A percentile compares a stretch with the other conserved stretches of the same genome.
Conservation (phyloP, 2,329 filamentous ascomycete genomes). For the Keithomyces neogunnii region DNA sequence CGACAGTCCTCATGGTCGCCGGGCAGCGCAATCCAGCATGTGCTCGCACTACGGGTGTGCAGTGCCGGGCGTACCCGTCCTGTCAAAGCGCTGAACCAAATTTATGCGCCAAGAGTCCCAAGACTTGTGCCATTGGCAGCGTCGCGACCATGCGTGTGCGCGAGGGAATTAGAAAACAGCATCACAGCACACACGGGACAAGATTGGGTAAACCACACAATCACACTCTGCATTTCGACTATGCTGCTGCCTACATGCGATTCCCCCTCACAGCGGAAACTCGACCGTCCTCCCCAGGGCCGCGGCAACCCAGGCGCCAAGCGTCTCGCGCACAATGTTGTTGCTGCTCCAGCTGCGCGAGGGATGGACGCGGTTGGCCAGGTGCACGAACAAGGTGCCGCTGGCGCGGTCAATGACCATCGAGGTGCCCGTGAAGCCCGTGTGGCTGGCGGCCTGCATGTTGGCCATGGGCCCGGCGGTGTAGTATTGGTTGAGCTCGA, state of each 20-base stretch:
- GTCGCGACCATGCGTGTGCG: no score
- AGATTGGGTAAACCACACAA: no score
- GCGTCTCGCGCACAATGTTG: conserved; percentile 15
- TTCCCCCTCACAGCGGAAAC: conserved; percentile 5
- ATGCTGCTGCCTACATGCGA: background rate
- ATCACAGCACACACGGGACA: no score
- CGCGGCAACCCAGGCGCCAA: conserved; percentile 11
- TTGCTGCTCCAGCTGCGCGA: conserved; percentile 17
- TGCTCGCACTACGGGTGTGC: no score
- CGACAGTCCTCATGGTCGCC: no score
- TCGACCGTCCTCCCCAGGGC: conserved; percentile 10
- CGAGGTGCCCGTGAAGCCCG: conserved; percentile 9
- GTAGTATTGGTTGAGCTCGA: conserved; percentile 5
- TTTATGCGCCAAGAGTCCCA: no score
- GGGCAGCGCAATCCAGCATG: no score
- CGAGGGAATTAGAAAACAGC: no score
- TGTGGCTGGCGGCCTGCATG: conserved; percentile 14
- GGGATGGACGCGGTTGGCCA: conserved; percentile 14
- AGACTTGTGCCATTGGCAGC: no score
- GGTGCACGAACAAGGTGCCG: conserved; percentile 12
- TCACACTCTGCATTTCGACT: no score
- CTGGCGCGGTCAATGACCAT: conserved; percentile 15
- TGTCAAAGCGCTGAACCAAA: no score
- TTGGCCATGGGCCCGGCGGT: conserved; percentile 18
- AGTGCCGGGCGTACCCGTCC: no score